A percentile compares a stretch with the other conserved stretches of the same genome.
Conservation (phyloP, 2,329 filamentous ascomycete genomes). For the Trichoderma arundinaceum region DNA sequence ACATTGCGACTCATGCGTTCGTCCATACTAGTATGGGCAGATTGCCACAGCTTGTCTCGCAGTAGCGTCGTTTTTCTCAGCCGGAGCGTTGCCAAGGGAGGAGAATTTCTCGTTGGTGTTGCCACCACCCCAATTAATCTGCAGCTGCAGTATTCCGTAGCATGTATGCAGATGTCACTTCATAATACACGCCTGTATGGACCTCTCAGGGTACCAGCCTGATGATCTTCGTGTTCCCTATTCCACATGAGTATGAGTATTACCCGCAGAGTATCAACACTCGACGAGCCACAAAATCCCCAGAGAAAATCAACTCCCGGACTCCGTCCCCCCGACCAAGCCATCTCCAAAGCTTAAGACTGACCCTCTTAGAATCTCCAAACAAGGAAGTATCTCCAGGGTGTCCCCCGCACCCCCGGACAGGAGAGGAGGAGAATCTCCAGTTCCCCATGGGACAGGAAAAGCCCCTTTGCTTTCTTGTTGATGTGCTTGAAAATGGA, state of each 20-base stretch:
- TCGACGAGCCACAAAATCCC: no score
- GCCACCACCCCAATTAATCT: neutral
- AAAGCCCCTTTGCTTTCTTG: slow-evolving; percentile 1
- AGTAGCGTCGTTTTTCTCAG: neutral
- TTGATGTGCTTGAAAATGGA: slow-evolving; percentile 13
- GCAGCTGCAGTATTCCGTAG: neutral
- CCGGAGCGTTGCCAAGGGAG: neutral
- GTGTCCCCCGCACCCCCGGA: slow-evolving; percentile 27
- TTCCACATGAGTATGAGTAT: no score
- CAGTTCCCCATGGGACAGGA: slow-evolving; percentile 28
- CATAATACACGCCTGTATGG: neutral
- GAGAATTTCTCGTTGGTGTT: neutral
- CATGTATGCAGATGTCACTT: neutral
- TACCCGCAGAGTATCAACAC: neutral
- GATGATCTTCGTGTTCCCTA: neutral
- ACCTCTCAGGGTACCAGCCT: neutral
- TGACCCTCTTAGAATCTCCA: neutral
- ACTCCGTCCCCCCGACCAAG: neutral
- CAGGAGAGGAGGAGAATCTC: slow-evolving; percentile 15
- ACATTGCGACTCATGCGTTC: slow-evolving; percentile 20
- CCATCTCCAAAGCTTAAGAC: slow-evolving; percentile 2
- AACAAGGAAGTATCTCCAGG: slow-evolving; percentile 18
- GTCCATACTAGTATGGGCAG: neutral
- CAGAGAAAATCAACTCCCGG: neutral
- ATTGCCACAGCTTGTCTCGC: slow-evolving; percentile 9